phyloP scores from a whole-genome alignment of 202 grass and related monocot species.

The Schoenoplectus tabernaemontani region DNA sequence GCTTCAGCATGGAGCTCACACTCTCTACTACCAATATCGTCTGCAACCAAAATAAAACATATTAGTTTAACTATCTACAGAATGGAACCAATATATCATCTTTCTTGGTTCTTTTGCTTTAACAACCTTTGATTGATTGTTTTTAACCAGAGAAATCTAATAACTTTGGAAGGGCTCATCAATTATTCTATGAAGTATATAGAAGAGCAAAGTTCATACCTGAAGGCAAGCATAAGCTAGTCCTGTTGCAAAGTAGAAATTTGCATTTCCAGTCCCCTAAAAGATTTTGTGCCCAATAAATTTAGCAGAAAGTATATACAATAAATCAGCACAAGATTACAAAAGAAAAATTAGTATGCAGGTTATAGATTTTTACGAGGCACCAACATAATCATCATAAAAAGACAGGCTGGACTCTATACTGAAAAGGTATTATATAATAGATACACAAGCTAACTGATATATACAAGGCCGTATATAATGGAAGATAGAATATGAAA shows the following conservation, averaged over 20 bases:
- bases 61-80: background rate
- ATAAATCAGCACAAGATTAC: no score
- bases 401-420: no score
- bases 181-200: conserved; percentile 5
- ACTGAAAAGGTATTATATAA: no score
- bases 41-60: conserved; percentile 37
- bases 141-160: background rate
- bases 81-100: background rate
- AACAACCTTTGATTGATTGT: background rate
- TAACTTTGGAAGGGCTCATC: background rate
- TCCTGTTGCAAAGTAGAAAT: conserved; percentile 92
- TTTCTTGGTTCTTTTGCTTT: background rate
- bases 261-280: conserved; percentile 96
- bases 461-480: no score
- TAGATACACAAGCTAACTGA: no score
- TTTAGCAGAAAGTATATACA: no score
- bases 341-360: background rate
- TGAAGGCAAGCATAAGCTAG: conserved; percentile 95
- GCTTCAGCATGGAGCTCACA: conserved; percentile 86
- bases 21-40: conserved; percentile 67
- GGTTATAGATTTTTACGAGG: background rate
- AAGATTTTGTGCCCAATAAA: conserved; percentile 20
- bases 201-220: conserved; percentile 32
- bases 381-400: no score
- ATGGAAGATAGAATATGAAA: no score